Base-by-base conservation (phyloP, 345 rosid genomes). In the Citrus sinensis region DNA sequence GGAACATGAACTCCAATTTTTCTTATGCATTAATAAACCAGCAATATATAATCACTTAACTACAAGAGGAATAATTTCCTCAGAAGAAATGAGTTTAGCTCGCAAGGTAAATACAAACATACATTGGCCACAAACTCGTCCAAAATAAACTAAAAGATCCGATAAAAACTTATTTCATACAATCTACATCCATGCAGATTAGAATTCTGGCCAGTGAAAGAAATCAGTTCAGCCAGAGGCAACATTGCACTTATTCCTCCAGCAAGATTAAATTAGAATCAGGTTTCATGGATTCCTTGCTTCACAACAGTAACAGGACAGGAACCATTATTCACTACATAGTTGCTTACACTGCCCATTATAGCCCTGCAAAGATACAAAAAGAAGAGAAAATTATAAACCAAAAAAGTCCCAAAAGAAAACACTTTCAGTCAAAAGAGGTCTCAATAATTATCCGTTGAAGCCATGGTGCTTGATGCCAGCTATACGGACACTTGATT, bases 291-390 rank as follows among this genome's bases (percentile, higher is more conserved):
- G 4, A 76, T 87, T 24, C 70, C 1, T 16, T 70, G 61, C 86
- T 93, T 93, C 72, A 93, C 98, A 22, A 92, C 94, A 0, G 94
- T 92, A 27, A 93, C 87, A 32, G 98, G 97, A 82, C 98, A 93
- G 7, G 80, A n/a, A 9, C 89, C 93, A 42, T 81, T 89, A 80
- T 89, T 90, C 82, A 90, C 92, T 66, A 92, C 94, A 80, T 86
- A 85, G 87, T 88, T 93, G 90, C 98, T 93, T 7, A 93, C 96
- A 76, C 98, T 90, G 70, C 98, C 98, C 88, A 92, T 35, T 63
- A 93, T 90, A 74, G 83, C 93, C 86, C 93, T 92, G 88, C 65
- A 76, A 64, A n/a, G 7, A 49, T 20, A 59, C 29, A 66, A 16
- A 32, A 5, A 59, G 6, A 25, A 29, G 14, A 34, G 8, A 67